Percentiles rank a stretch among this genome's conserved stretches.
Evolutionary conservation across 257 asterid species (phyloP).

Genomic region (Lycium barbarum): DNA sequence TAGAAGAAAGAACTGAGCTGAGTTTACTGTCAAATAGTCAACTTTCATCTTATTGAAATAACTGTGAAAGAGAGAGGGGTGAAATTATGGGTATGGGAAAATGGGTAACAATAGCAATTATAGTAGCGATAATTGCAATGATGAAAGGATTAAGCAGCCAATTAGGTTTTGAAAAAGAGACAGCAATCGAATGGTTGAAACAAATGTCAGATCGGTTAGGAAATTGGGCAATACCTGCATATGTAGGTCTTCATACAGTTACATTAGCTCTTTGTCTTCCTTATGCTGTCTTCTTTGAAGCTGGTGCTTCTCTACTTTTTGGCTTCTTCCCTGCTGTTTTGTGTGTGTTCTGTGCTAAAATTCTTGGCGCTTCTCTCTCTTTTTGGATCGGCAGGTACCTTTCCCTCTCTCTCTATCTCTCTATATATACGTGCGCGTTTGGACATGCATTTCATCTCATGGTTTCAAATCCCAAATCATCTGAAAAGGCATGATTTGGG

Average conservation of each 20-base stretch:
- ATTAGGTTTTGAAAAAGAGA: conserved; percentile 56
- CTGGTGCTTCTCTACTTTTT: conserved; percentile 93
- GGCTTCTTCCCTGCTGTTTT: conserved; percentile 87
- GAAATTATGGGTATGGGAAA: conserved; percentile 28
- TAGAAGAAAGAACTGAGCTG: neutral
- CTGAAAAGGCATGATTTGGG: too few species aligned
- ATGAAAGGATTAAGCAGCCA: conserved; percentile 46
- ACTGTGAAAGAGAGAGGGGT: conserved; percentile 33
- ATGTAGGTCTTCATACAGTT: conserved; percentile 80
- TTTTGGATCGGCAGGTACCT: conserved; percentile 92
- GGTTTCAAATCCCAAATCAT: too few species aligned
- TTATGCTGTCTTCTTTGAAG: conserved; percentile 90
- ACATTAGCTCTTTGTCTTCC: conserved; percentile 91
- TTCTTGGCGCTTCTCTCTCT: conserved; percentile 94
- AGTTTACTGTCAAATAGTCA: too few species aligned
- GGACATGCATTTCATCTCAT: too few species aligned
- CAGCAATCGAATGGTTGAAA: conserved; percentile 57
- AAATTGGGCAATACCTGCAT: conserved; percentile 90
- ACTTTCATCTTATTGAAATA: too few species aligned
- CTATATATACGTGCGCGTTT: too few species aligned
- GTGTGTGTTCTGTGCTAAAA: conserved; percentile 88
- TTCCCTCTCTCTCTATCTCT: too few species aligned
- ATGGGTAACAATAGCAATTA: conserved; percentile 52
- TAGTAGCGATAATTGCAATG: conserved; percentile 49
- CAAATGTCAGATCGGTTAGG: conserved; percentile 73